Evolutionary conservation across 768 basidiomycete genomes (phyloP).

Genomic region (Mycena haematopus): DNA sequence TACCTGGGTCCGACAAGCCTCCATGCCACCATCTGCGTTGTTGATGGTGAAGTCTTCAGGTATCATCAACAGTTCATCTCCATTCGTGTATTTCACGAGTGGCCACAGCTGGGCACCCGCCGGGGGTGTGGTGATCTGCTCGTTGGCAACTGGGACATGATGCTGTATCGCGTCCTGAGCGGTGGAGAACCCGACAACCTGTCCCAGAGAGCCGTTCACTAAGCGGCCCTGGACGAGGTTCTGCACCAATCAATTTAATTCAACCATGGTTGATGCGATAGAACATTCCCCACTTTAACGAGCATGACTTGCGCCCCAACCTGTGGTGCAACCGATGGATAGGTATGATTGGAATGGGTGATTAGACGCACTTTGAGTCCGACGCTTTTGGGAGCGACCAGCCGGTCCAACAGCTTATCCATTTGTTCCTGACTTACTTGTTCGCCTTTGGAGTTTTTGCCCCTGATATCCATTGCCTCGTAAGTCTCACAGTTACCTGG

Average conservation of each 20-base stretch:
- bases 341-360: slow-evolving; percentile 10
- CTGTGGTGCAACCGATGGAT: slow-evolving; percentile 38
- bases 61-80: slow-evolving; percentile 50
- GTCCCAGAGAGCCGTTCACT: slow-evolving; percentile 75
- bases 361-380: slow-evolving; percentile 52
- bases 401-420: slow-evolving; percentile 57
- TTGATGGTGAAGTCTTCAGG: slow-evolving; percentile 70
- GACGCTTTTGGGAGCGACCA: slow-evolving; percentile 59
- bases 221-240: slow-evolving; percentile 71
- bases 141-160: slow-evolving; percentile 48
- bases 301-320: slow-evolving; percentile 89
- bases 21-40: slow-evolving; percentile 61
- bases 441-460: slow-evolving; percentile 51
- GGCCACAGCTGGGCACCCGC: slow-evolving; percentile 51
- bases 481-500: slow-evolving; percentile 47
- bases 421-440: slow-evolving; percentile 44
- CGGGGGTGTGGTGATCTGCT: slow-evolving; percentile 28
- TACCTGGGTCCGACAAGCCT: slow-evolving; percentile 68
- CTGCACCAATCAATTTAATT: slow-evolving; percentile 40
- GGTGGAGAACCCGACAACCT: slow-evolving; percentile 54
- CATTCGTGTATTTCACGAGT: slow-evolving; percentile 62
- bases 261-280: background rate
- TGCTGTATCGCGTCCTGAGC: slow-evolving; percentile 48
- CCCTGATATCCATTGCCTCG: slow-evolving; percentile 51
- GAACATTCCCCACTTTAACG: slow-evolving; percentile 59